Conservation (phyloP, 306 rosid genomes). For the Castanea sativa region DNA sequence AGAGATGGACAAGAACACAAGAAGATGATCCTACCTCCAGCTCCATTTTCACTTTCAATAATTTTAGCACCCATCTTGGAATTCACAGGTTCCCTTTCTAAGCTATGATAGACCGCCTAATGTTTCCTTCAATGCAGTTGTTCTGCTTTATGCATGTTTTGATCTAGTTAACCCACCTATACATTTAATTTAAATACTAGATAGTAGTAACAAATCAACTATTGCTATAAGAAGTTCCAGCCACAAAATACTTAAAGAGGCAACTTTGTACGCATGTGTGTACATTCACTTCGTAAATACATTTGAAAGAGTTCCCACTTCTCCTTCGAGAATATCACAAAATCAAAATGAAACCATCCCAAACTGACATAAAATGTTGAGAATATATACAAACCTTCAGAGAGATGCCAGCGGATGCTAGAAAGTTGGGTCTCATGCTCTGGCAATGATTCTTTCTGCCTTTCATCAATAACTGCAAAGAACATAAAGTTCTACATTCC, state of each 20-base stretch:
- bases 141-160: not conserved
- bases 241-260: not conserved
- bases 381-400: constrained; percentile 61
- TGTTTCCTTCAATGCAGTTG: not conserved
- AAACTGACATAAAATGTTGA: not conserved
- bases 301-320: not conserved
- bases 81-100: not conserved
- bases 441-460: constrained; percentile 74
- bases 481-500: constrained; percentile 24
- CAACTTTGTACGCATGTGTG: not conserved
- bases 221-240: not conserved
- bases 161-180: not conserved
- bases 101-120: not conserved
- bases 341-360: not conserved
- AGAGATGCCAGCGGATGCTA: constrained; percentile 84
- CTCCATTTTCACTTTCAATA: not conserved
- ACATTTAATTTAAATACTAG: no score
- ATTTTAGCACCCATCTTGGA: not conserved
- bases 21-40: not conserved
- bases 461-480: constrained; percentile 79
- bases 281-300: not conserved
- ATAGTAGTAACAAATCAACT: not conserved
- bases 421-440: constrained; percentile 85
- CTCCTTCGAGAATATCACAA: not conserved
- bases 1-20: no score